Evolutionary conservation across 352 stramenopile genomes (phyloP), one percentile per base, ranked within the genome.

Genomic region (Peronosclerospora sorghi): DNA sequence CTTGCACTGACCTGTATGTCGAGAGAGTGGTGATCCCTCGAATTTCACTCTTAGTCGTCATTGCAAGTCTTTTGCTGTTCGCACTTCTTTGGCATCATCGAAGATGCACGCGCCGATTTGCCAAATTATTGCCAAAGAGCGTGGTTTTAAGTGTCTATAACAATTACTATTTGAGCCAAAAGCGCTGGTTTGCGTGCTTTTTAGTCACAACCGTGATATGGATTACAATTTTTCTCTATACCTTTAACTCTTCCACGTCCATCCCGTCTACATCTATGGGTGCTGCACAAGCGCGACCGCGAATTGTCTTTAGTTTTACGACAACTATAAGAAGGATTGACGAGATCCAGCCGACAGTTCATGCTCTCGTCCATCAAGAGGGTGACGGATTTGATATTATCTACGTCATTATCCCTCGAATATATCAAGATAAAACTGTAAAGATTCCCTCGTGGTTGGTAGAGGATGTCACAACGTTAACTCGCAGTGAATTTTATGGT

Each of bases 221-320:
- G 63, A 62, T 68, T 5, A 30, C 29, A 13, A 37, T 75, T 24
- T 57, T 73, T 19, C 43, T 78, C 5, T 60, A 54, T 24, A 59
- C 38, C 14, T 73, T 74, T 48, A 51, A 65, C 41, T 51, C 60
- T 17, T 70, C 60, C 27, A 58, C 48, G 2, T 29, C 43, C 14
- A 44, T 41, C 29, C 38, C 47, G 15, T 34, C 35, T 15, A 48
- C 39, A n/a, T 35, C 23, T n/a, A 51, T 58, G 44, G 53, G 50
- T 23, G 37, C 37, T 8, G 32, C 45, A 15, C 43, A 62, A 17
- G 52, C 41, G 8, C 59, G 52, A 19, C 65, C 68, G 1, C 65
- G 62, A 15, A 56, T 73, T 29, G 65, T 77, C 3, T 81, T 77
- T 45, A 81, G 68, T 55, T 75, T 81, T 45, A 81, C 68, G 13